Base-by-base conservation (phyloP, 2,329 filamentous ascomycete species). In the Sphaerulina vaccinii region DNA sequence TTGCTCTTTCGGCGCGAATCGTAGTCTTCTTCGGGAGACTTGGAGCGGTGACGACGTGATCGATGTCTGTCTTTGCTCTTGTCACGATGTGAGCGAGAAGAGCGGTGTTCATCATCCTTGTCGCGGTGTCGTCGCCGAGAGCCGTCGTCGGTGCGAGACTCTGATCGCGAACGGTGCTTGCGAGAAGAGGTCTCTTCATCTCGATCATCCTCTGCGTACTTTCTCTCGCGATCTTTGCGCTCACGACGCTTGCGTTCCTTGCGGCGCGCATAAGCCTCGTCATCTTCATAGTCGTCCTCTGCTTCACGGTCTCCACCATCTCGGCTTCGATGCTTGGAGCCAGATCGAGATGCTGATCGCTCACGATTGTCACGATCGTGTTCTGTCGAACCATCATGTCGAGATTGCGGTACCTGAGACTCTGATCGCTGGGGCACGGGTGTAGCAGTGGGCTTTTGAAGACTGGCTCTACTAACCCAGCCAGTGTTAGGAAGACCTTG, bases 401-500 rank as follows among this genome's bases (percentile, higher is more conserved):
- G 41, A 4, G 41, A 22, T 4, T 41, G 51, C 27, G 50, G 52
- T 39, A 49, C 16, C 40, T 49, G 42, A 21, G 55, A 54, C 18
- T 54, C 55, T 29, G 33, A 50, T 38, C 48, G 53, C 52, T 50
- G 58, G 33, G 55, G 50, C 21, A 39, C 49, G 39, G 56, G 50
- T 10, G 56, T 57, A 27, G 55, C 51, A n/a, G 61, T 56, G n/a
- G 54, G 51, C 36, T 55, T 52, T 41, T 57, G 19, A 52, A 75
- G 74, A 15, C 69, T 82, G 75, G 68, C 85, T 68, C 78, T 71
- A 62, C 87, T 81, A 58, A 84, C 80, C 47, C 88, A 80, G 60
- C 87, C 88, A 51, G 86, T 91, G 69, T 95, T 95, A 45, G 88
- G 87, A 9, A 90, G 76, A 23, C 90, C 90, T 71, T 93, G 87